Evolutionary conservation across 352 stramenopile species (phyloP), one percentile per base, ranked within the genome.

Genomic region (Peronospora farinosa): DNA sequence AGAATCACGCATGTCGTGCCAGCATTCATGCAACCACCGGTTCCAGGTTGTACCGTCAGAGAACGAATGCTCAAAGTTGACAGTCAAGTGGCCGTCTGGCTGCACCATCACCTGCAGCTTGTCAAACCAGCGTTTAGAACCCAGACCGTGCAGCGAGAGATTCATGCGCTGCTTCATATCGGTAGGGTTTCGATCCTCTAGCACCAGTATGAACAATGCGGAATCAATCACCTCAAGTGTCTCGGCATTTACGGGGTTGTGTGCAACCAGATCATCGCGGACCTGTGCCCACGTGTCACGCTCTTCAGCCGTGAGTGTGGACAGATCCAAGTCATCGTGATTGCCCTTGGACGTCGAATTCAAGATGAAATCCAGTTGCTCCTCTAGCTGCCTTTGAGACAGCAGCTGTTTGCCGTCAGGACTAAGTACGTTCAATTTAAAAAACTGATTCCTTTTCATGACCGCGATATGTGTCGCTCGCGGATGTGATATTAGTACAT

Each of bases 1-100:
- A n/a, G 66, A 87, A 16, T 65, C 64, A 31, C 79, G 78, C 77
- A 95, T 95, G 60, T 95, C 84, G 58, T 92, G 74, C 84, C 84
- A 96, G 19, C 88, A 86, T 65, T 97, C 90, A 43, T 92, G 80
- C 35, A 97, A 57, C 84, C 88, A 96, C 37, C 90, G 76, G 62
- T 96, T 96, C 90, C 90, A 97, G 2, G 82, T 66, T 37, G 92
- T 96, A 17, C 90, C 90, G 48, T 97, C 90, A 15, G 85, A 96
- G 58, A 95, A 96, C 37, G 88, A 95, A 67, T 97, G 90, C 60
- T 97, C 90, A 57, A 96, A 97, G 67, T 97, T 97, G n/a, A 96
- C 67, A 10, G 79, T 91, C 40, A 97, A 41, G 48, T 88, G 74
- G 15, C 90, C 90, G 50, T 95, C 82, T 12, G 62, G 63, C 38